Conservation (phyloP, 1,284 basidiomycete species). For the Papiliotrema flavescens region DNA sequence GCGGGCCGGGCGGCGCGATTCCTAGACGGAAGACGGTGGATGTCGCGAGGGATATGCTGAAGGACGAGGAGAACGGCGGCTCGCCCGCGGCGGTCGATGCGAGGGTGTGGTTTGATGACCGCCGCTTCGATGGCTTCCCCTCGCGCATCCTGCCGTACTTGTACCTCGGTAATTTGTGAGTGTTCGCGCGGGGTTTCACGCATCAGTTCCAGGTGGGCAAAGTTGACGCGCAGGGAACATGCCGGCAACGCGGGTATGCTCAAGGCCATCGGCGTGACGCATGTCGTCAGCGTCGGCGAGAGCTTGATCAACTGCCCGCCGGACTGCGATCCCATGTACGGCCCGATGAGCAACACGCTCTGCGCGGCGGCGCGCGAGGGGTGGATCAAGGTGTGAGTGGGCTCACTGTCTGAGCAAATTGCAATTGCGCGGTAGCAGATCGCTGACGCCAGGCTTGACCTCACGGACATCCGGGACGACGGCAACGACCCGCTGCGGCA, state of each 20-base stretch:
- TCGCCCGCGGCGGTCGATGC: conserved; percentile 24
- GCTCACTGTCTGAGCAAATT: too few species aligned
- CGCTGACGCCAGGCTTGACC: conserved; percentile 36
- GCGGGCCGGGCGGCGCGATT: neutral
- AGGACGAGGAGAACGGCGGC: conserved; percentile 27
- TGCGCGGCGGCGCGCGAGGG: conserved; percentile 36
- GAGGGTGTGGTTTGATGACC: conserved; percentile 86
- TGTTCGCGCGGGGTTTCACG: neutral
- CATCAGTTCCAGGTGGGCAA: neutral
- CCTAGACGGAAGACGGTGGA: conserved; percentile 19
- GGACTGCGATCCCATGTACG: conserved; percentile 29
- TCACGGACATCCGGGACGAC: conserved; percentile 63
- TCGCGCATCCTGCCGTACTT: conserved; percentile 89
- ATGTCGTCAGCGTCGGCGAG: conserved; percentile 96
- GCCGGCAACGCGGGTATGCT: conserved; percentile 94
- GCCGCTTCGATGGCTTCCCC: conserved; percentile 92
- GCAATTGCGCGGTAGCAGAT: too few species aligned
- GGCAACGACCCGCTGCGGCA: conserved; percentile 91
- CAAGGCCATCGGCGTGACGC: conserved; percentile 90
- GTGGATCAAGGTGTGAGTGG: conserved; percentile 40
- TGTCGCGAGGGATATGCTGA: conserved; percentile 24
- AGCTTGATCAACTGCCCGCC: conserved; percentile 31
- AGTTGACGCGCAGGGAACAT: conserved; percentile 63
- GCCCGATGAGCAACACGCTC: conserved; percentile 32
- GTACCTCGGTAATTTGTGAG: conserved; percentile 90